Evolutionary conservation across 768 basidiomycete genomes (phyloP), one percentile per base, ranked within the genome.

Genomic region (Termitomyces sp.): DNA sequence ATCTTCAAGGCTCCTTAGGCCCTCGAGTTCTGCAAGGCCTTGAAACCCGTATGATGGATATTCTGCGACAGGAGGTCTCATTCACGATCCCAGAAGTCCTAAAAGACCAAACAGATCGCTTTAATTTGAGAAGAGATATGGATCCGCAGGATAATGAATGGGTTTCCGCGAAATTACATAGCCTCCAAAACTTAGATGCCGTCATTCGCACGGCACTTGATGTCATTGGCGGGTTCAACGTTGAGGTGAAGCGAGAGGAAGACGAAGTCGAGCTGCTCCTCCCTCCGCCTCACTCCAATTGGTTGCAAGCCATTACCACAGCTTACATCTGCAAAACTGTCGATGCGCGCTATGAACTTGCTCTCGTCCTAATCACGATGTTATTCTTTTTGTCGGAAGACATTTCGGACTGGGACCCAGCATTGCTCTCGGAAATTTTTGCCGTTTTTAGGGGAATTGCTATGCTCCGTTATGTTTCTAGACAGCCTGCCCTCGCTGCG

Each of bases 361-460:
- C 82, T 58, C 73, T 89, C 21, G 78, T 83, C 11, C 71, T 93
- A 45, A 71, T 89, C 50, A 77, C 79, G 23, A 69, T 91, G 28
- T 75, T 92, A 17, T 85, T 90, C 67, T 89, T 90, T 73, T 74
- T 89, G 50, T 77, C 82, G 7, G 82, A 85, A 26, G 80, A 84
- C 40, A 70, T 87, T n/a, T 71, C 73, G 37, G 70, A 75, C 35
- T 87, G 87, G 84, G 83, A 86, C 64, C 81, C 82, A 17, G 72
- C 83, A 21, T 64, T 89, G 28, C 68, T 89, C 47, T 84, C 82
- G 9, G 88, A 91, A 66, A 80, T 90, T 23, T 86, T 92, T 67
- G 87, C 87, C 8, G 83, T 91, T 28, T 91, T 87, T 62, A 80
- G 89, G n/a, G 88, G 87, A 14, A 72, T 89, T 23, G 83, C 86